Base-by-base conservation (phyloP, 140 eudicot species). In the Bidens hawaiensis region DNA sequence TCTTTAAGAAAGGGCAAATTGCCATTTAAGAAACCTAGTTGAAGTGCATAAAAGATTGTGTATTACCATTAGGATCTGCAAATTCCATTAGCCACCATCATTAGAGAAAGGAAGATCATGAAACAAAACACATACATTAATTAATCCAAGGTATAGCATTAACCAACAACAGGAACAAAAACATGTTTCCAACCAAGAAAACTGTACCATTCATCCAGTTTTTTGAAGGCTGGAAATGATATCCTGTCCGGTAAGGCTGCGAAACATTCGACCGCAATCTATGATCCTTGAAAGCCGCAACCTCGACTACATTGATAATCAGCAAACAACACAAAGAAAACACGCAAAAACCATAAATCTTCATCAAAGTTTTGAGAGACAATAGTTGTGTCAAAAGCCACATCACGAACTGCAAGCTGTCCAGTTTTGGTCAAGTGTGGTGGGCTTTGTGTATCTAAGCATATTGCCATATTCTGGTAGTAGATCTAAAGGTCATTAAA, bases 201-300 rank as follows among this genome's bases (percentile, higher is more conserved):
- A 5, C 4, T 15, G 34, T 75, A 86, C 88, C 91, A 18, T 86
- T 86, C 75, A 86, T 86, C 90, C 95, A 86, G 59, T 83, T 83
- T 53, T 64, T 83, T 30, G 76, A 64, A 49, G 95, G 88, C 65
- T 80, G 95, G 51, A 86, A 80, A 62, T 86, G 95, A 71, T 59
- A 86, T 1, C 81, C 78, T 25, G 87, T 82, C 31, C 87, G 57
- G 46, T 86, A 72, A 50, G 80, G 77, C 59, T 80, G 84, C 23
- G 51, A 45, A 5, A 69, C 62, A 26, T 72, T 22, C 9, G 65
- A 14, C 3, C 46, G 26, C 27, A 42, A 53, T 45, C n/a, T 68
- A 53, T 26, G 67, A 22, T 24, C 16, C 34, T 43, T 46, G 49
- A 49, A 65, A 1, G 75, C 82, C 15, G 69, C 75, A 57, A 73